Conservation (phyloP, 1,284 basidiomycete species). For the Mycosarcoma mackinlayi region DNA sequence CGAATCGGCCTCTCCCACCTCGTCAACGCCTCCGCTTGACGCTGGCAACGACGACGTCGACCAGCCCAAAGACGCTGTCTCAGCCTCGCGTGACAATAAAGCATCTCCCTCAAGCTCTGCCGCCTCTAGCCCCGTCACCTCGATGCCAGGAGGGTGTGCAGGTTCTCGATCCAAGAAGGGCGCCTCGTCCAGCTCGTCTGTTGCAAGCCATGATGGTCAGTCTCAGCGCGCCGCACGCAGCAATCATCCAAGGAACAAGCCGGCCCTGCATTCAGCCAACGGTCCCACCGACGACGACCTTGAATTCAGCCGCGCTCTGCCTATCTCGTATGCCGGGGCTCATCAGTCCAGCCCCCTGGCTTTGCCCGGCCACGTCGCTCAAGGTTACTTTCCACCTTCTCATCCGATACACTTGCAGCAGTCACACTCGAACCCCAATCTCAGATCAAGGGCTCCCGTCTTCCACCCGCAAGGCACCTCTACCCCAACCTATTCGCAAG, state of each 20-base stretch:
- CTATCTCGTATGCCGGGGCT: slow-evolving; percentile 7
- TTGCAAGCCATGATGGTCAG: slow-evolving; percentile 12
- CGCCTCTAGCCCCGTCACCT: slow-evolving; percentile 26
- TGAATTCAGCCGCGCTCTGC: slow-evolving; percentile 35
- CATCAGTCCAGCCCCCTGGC: slow-evolving; percentile 32
- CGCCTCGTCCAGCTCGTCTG: slow-evolving; percentile 19
- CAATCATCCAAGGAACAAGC: neutral
- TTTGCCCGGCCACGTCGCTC: slow-evolving; percentile 4
- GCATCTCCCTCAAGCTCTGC: slow-evolving; percentile 20
- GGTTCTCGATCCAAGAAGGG: slow-evolving; percentile 11
- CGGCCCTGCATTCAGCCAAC: neutral
- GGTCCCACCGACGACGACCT: slow-evolving; percentile 24
- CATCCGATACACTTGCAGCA: slow-evolving; percentile 24
- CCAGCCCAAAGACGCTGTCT: neutral
- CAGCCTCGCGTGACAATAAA: neutral
- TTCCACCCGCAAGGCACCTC: slow-evolving; percentile 38
- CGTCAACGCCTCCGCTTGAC: slow-evolving; percentile 16
- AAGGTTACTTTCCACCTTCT: slow-evolving; percentile 21
- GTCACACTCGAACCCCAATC: slow-evolving; percentile 39
- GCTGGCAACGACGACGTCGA: slow-evolving; percentile 4
- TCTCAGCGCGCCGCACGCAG: slow-evolving; percentile 8
- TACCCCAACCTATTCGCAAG: slow-evolving; percentile 21
- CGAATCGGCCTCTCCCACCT: slow-evolving; percentile 20
- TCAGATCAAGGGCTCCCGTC: slow-evolving; percentile 32
- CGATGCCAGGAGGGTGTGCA: slow-evolving; percentile 12